Evolutionary conservation across 192 early-diverging fungal species (phyloP).

Genomic region (Umbelopsis isabellina): DNA sequence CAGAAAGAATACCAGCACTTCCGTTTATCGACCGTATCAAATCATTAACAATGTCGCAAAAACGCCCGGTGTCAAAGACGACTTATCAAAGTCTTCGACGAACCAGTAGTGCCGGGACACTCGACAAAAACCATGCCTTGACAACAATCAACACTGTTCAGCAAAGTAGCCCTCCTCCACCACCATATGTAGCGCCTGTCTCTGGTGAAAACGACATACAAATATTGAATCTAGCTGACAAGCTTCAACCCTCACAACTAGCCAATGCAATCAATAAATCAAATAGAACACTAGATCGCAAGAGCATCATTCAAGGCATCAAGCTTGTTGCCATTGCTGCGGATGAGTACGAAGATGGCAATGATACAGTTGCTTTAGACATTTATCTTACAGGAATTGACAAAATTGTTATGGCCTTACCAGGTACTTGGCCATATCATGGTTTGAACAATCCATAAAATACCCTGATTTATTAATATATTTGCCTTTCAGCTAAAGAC

Average conservation of each 20-base stretch:
- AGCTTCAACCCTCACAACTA: neutral
- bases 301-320: conserved; percentile 40
- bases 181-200: conserved; percentile 1
- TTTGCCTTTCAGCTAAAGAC: conserved; percentile 17
- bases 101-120: neutral
- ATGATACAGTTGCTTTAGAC: conserved; percentile 37
- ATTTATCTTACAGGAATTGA: conserved; percentile 43
- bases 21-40: conserved; percentile 4
- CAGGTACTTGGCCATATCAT: conserved; percentile 25
- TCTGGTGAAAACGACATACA: neutral
- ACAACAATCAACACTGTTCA: conserved; percentile 9
- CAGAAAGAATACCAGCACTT: conserved; percentile 6
- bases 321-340: conserved; percentile 42
- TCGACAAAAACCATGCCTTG: neutral
- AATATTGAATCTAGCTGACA: neutral
- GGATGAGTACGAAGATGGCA: conserved; percentile 42
- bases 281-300: conserved; percentile 28
- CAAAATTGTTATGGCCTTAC: conserved; percentile 44
- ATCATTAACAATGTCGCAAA: neutral
- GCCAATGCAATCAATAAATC: conserved; percentile 5
- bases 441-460: no score
- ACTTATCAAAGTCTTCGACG: neutral
- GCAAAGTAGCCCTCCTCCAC: neutral
- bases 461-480: neutral
- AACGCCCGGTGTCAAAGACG: neutral